phyloP scores from a whole-genome alignment of 2,329 filamentous ascomycete genomes.

The Leptographium radiaticola region DNA sequence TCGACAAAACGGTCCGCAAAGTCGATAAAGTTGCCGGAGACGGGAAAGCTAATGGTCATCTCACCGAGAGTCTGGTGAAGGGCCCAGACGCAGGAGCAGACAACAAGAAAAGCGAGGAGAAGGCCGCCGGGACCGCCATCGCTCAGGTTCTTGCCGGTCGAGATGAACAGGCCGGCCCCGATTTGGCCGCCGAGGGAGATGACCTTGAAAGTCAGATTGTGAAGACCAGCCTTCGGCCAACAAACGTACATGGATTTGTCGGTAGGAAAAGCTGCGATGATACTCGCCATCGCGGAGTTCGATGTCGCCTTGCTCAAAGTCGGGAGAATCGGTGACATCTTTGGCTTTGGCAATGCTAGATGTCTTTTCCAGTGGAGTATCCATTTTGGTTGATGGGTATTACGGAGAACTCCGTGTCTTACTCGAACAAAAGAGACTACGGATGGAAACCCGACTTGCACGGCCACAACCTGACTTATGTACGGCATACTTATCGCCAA shows the following conservation, averaged over 20 bases:
- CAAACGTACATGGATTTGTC: conserved; percentile 3
- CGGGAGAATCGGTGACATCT: too few species aligned
- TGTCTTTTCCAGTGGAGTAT: neutral
- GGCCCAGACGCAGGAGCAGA: conserved; percentile 5
- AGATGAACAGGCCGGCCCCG: conserved; percentile 6
- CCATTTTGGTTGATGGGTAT: neutral
- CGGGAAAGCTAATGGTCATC: conserved; percentile 5
- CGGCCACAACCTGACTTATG: neutral
- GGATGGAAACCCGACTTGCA: too few species aligned
- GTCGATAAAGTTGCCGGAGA: conserved; percentile 3
- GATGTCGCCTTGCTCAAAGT: neutral
- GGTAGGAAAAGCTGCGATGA: neutral
- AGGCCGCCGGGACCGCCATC: conserved; percentile 2
- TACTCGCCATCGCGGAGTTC: neutral
- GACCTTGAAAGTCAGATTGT: neutral
- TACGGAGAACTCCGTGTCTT: too few species aligned
- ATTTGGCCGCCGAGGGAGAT: conserved; percentile 5
- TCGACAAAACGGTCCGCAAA: conserved; percentile 6
- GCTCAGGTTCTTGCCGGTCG: conserved; percentile 3
- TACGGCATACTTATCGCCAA: neutral
- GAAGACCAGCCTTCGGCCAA: neutral
- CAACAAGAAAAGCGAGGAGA: conserved; percentile 1
- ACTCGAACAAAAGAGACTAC: too few species aligned
- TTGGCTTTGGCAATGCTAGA: neutral
- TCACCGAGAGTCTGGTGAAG: conserved; percentile 4